These are phyloP conservation scores for Orbilia brochopaga DNA, from an alignment of 2,329 filamentous ascomycete genomes.

Conservation along the genomic window DNA sequence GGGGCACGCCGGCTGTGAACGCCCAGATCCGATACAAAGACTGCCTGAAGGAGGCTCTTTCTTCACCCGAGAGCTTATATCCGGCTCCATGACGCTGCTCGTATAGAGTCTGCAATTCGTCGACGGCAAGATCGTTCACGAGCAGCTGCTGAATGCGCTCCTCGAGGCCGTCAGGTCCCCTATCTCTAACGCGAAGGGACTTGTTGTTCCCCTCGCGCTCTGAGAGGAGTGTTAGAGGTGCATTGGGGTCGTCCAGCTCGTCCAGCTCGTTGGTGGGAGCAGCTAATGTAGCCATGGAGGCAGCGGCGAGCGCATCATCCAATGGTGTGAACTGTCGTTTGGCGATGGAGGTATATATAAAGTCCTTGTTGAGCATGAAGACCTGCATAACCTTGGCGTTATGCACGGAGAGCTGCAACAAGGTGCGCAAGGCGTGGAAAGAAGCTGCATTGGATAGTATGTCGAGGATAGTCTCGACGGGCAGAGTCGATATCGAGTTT, in stretches of 20 bases:
- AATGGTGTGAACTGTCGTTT: slow-evolving; percentile 45
- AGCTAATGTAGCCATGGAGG: slow-evolving; percentile 38
- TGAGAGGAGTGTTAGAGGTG: slow-evolving; percentile 40
- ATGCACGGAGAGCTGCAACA: slow-evolving; percentile 31
- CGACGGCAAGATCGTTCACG: slow-evolving; percentile 32
- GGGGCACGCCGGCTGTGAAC: slow-evolving; percentile 40
- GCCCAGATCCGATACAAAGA: slow-evolving; percentile 48
- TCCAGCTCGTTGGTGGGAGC: slow-evolving; percentile 38
- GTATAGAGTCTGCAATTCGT: slow-evolving; percentile 39
- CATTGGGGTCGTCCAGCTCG: slow-evolving; percentile 43
- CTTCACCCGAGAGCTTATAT: slow-evolving; percentile 32
- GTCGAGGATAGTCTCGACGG: slow-evolving; percentile 43
- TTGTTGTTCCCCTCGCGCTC: slow-evolving; percentile 49
- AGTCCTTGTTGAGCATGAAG: slow-evolving; percentile 47
- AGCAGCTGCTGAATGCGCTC: slow-evolving; percentile 46
- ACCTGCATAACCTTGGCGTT: slow-evolving; percentile 40
- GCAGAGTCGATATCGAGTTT: slow-evolving; percentile 43
- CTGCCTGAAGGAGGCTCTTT: slow-evolving; percentile 28
- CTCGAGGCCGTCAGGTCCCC: slow-evolving; percentile 33
- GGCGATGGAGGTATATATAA: slow-evolving; percentile 42
- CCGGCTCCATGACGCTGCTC: slow-evolving; percentile 34
- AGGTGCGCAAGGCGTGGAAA: slow-evolving; percentile 29
- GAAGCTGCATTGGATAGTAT: slow-evolving; percentile 40
- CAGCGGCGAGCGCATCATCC: slow-evolving; percentile 44
- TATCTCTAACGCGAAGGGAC: slow-evolving; percentile 42